Evolutionary conservation across 768 basidiomycete species (phyloP), one percentile per base, ranked within the genome.

Genomic region (Phaeotremella fagi): DNA sequence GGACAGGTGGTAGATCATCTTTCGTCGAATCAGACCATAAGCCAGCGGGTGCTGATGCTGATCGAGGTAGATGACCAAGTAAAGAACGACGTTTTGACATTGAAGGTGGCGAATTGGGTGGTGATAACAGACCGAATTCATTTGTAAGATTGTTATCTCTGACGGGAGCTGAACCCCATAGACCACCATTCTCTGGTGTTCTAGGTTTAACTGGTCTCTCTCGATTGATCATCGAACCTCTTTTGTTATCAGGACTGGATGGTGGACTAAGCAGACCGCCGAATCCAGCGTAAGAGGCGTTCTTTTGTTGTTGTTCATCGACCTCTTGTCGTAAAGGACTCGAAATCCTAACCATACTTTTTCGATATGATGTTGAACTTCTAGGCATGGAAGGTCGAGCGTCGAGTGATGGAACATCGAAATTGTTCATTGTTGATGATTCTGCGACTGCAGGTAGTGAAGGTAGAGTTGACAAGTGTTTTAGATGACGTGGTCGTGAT

Each of bases 321-420:
- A 73, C 68, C 51, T 68, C 58, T 35, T 60, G 57, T 28, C 72
- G 59, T n/a, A 73, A 46, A 4, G 72, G 72, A 52, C 70, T 71
- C 7, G 68, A 63, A 1, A 62, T 48, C 44, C 55, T 51, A 15
- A 71, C 66, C 49, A 64, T 59, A 28, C 66, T 66, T 41, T 59
- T 52, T 22, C 64, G 55, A 22, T 58, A 55, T 12, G 61, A 59
- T 31, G 61, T 45, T 11, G 51, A 48, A 9, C 54, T 50, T 31
- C 55, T 60, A 44, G 48, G 52, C 24, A 56, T 55, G 15, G 50
- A 54, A 27, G 50, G 65, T 43, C 22, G 51, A 12, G 7, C 16
- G 46, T 22, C 25, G n/a, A 47, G 45, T 55, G 47, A 48, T 45
- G 35, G 35, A 38, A 43, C 24, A 50, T 36, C 9, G 41, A 50